Percentiles rank a stretch among this genome's conserved stretches.
phyloP scores from a whole-genome alignment of 148 eudicot species.

The Oxyria digyna region DNA sequence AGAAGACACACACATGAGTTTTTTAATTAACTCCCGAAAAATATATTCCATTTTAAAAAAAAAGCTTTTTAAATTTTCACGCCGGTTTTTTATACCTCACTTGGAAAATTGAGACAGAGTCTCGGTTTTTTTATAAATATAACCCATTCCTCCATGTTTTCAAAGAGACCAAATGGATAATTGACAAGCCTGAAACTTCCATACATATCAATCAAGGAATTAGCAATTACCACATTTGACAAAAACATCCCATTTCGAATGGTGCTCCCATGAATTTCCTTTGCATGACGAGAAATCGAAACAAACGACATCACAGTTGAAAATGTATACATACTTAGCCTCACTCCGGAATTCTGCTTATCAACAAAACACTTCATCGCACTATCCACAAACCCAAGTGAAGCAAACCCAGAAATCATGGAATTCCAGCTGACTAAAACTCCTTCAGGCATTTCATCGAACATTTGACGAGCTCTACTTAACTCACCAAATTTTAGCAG shows the following conservation, averaged over 20 bases:
- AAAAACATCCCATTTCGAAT: slow-evolving; percentile 31
- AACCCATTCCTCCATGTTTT: slow-evolving; percentile 46
- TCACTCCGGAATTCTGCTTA: slow-evolving; percentile 36
- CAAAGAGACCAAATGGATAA: slow-evolving; percentile 65
- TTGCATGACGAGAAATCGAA: slow-evolving; percentile 23
- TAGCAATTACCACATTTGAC: slow-evolving; percentile 54
- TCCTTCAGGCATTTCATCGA: slow-evolving; percentile 51
- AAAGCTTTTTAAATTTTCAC: too few relatives aligned
- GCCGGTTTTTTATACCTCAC: too few relatives aligned
- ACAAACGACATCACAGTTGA: slow-evolving; percentile 39
- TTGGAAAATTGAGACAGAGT: too few relatives aligned
- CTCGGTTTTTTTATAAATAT: too few relatives aligned
- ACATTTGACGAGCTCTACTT: slow-evolving; percentile 36
- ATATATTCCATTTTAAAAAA: too few relatives aligned
- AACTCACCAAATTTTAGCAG: slow-evolving; percentile 19
- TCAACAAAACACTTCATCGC: slow-evolving; percentile 29
- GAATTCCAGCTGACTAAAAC: slow-evolving; percentile 85
- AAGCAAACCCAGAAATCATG: slow-evolving; percentile 46
- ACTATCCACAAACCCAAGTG: slow-evolving; percentile 23
- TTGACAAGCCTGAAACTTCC: slow-evolving; percentile 39
- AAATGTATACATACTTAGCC: slow-evolving; percentile 44
- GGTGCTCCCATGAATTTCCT: slow-evolving; percentile 53
- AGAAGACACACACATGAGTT: too few relatives aligned
- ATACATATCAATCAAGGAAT: slow-evolving; percentile 65
- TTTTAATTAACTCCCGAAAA: too few relatives aligned